Evolutionary conservation across 1,284 basidiomycete genomes (phyloP).

Genomic region (Cryptococcus sp.): DNA sequence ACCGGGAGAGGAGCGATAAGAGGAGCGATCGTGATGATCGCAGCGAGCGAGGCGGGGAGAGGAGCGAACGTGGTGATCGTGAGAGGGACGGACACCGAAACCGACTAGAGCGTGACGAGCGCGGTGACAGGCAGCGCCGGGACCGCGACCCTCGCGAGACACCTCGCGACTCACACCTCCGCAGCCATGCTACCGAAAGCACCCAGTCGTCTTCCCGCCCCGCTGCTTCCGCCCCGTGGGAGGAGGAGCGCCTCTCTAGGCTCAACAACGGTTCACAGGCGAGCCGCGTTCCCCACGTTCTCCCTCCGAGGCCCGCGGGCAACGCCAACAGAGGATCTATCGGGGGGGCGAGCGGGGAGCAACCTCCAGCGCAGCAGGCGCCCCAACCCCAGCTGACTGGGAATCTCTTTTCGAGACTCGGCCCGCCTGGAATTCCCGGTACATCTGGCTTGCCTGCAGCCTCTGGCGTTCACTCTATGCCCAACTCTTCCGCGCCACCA

Average conservation of each 20-base stretch:
- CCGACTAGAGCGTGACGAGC: conserved; percentile 1
- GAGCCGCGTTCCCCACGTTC: conserved; percentile 11
- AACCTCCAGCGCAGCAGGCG: too few species aligned
- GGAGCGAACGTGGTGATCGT: conserved; percentile 16
- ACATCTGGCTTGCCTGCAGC: too few species aligned
- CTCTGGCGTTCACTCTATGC: too few species aligned
- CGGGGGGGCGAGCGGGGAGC: too few species aligned
- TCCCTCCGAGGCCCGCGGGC: conserved; percentile 15
- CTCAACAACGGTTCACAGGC: background rate
- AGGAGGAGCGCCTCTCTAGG: too few species aligned
- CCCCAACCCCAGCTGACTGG: too few species aligned
- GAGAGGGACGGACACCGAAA: conserved; percentile 5
- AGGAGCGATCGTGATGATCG: conserved; percentile 32
- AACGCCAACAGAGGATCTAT: background rate
- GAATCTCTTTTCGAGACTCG: too few species aligned
- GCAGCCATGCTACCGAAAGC: too few species aligned
- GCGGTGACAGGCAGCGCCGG: background rate
- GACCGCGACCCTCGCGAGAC: background rate
- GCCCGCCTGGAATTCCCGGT: too few species aligned
- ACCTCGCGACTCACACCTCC: background rate
- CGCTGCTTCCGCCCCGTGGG: background rate
- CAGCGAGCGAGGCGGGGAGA: conserved; percentile 31
- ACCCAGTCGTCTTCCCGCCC: background rate
- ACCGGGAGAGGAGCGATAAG: conserved; percentile 29
- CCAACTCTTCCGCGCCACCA: background rate